Base-by-base conservation (phyloP, 139 green algal species). In the Chlamydomonas eustigma region DNA sequence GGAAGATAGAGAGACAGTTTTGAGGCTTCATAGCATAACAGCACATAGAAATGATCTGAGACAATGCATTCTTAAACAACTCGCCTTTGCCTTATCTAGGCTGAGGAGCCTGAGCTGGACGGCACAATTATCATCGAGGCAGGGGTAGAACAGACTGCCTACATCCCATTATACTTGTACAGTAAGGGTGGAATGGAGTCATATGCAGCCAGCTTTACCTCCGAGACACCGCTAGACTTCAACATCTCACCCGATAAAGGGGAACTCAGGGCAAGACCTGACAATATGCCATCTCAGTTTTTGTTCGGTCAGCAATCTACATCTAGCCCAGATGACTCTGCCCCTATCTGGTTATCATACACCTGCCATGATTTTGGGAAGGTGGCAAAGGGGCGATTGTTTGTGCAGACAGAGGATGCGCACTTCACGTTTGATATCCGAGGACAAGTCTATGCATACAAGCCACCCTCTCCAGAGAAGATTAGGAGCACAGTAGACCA, bases 351-450 rank as follows among this genome's bases (percentile, higher is more conserved):
- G 12, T 75, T 91, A 12, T 75, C 71, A 31, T 91, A 87, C 79
- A 82, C 69, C 8, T 89, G 85, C 71, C 50, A 39, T 1, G 84
- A 90, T 50, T 86, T 89, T 50, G 85, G 84, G 68, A 85, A 84
- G 64, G 76, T 85, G 37, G 52, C 84, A 2, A 77, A 82, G 4
- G 87, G 82, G 3, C 63, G 71, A 76, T 76, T 91, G 67, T 71
- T 84, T 32, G 78, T 91, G 31, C 64, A 79, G 24, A 88, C 87
- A 25, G 33, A 31, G 2, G 80, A 87, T 72, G 79, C 64, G 58
- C 74, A 88, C 68, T 90, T 82, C 83, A 82, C 50, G 33, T 89
- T 80, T 69, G 78, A 88, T 51, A 52, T 91, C 51, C 35, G 72
- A 0, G 87, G 87, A n/a, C 80, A 80, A 1, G 73, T 82, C 73